Evolutionary conservation across 768 basidiomycete species (phyloP).

Genomic region (Inosperma sp.): DNA sequence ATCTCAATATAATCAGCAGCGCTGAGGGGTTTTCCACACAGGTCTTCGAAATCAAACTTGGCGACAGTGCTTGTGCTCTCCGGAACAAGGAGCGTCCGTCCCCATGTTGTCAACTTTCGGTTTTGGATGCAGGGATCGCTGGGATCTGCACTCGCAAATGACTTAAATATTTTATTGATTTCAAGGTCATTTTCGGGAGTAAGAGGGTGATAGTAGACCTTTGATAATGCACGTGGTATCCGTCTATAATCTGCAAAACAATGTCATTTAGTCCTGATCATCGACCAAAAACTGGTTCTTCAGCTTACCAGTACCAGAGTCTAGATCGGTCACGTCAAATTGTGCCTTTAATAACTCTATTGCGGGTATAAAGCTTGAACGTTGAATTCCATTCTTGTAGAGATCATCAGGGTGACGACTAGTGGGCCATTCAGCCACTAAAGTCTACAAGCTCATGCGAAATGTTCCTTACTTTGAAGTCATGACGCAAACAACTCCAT

Average conservation of each 20-base stretch:
- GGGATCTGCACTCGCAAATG: slow-evolving; percentile 52
- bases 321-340: slow-evolving; percentile 86
- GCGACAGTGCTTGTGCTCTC: slow-evolving; percentile 71
- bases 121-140: slow-evolving; percentile 54
- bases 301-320: slow-evolving; percentile 83
- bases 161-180: slow-evolving; percentile 78
- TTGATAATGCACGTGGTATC: slow-evolving; percentile 85
- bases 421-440: slow-evolving; percentile 6
- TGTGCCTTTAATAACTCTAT: slow-evolving; percentile 88
- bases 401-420: slow-evolving; percentile 97
- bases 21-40: slow-evolving; percentile 86
- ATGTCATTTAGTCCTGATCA: background rate
- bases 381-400: slow-evolving; percentile 98
- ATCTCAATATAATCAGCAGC: slow-evolving; percentile 97
- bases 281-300: slow-evolving; percentile 2
- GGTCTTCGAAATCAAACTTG: slow-evolving; percentile 76
- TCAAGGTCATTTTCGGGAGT: slow-evolving; percentile 59
- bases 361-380: slow-evolving; percentile 89
- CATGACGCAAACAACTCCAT: slow-evolving; percentile 91
- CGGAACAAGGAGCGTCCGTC: slow-evolving; percentile 73
- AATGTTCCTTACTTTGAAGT: slow-evolving; percentile 81
- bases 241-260: slow-evolving; percentile 78
- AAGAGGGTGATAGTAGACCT: slow-evolving; percentile 88
- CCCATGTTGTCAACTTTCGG: slow-evolving; percentile 82
- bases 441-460: background rate